These are phyloP conservation scores for Wallemia ichthyophaga DNA, from an alignment of 1,284 basidiomycete species.

Conservation along the genomic window DNA sequence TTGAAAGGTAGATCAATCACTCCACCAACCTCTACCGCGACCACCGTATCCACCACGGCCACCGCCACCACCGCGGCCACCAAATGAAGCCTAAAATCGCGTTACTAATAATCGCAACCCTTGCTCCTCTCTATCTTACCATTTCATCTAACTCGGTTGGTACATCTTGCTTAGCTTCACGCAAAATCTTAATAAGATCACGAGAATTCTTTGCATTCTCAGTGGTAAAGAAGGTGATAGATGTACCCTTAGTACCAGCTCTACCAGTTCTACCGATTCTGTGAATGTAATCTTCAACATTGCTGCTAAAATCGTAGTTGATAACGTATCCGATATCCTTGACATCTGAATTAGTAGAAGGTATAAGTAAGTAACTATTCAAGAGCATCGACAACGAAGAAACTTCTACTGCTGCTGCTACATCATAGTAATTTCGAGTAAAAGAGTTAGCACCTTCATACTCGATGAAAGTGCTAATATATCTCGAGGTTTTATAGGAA, in stretches of 20 bases:
- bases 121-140: slow-evolving; percentile 24
- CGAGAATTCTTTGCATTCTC: slow-evolving; percentile 83
- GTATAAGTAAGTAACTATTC: slow-evolving; percentile 5
- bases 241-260: slow-evolving; percentile 66
- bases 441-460: no score
- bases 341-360: slow-evolving; percentile 12
- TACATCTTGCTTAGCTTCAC: slow-evolving; percentile 63
- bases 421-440: not conserved
- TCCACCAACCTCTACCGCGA: slow-evolving; percentile 5
- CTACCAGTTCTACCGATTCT: slow-evolving; percentile 90
- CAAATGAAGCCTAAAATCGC: slow-evolving; percentile 13
- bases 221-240: slow-evolving; percentile 27
- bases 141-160: slow-evolving; percentile 82
- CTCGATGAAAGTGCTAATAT: not conserved
- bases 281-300: slow-evolving; percentile 92
- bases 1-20: no score
- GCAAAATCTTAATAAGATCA: slow-evolving; percentile 61
- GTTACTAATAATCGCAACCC: not conserved
- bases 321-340: slow-evolving; percentile 16
- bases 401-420: slow-evolving; percentile 23
- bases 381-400: slow-evolving; percentile 1
- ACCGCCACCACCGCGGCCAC: slow-evolving; percentile 20
- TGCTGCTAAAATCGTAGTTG: slow-evolving; percentile 59
- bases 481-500: slow-evolving; percentile 1
- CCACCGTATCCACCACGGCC: slow-evolving; percentile 25